These are phyloP conservation scores for Mucor sp. DNA, from an alignment of 371 early-diverging fungal species.

Conservation along the genomic window DNA sequence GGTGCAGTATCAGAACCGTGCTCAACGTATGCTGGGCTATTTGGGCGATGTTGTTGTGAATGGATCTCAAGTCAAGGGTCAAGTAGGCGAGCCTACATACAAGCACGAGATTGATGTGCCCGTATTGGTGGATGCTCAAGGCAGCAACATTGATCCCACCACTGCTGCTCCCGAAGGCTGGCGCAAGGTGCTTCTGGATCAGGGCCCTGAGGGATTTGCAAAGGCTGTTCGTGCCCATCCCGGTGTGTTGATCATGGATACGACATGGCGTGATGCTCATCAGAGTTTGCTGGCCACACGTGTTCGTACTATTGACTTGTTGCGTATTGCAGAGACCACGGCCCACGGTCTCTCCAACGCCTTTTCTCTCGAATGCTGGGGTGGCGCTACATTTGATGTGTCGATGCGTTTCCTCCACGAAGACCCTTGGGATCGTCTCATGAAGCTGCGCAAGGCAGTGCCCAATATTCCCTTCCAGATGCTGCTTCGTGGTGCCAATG, in stretches of 20 bases:
- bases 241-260: slow-evolving; percentile 90
- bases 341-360: slow-evolving; percentile 86
- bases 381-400: slow-evolving; percentile 96
- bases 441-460: slow-evolving; percentile 77
- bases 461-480: slow-evolving; percentile 98
- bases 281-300: slow-evolving; percentile 93
- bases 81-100: slow-evolving; percentile 67
- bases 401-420: slow-evolving; percentile 94
- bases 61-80: slow-evolving; percentile 91
- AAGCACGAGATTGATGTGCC: slow-evolving; percentile 68
- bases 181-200: slow-evolving; percentile 81
- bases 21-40: slow-evolving; percentile 85
- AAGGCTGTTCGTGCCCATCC: slow-evolving; percentile 86
- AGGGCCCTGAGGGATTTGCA: slow-evolving; percentile 90
- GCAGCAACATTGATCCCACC: slow-evolving; percentile 49
- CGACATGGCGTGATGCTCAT: slow-evolving; percentile 96
- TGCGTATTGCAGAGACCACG: slow-evolving; percentile 84
- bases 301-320: slow-evolving; percentile 83
- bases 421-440: slow-evolving; percentile 94
- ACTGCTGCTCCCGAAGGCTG: slow-evolving; percentile 77
- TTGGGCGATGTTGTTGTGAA: slow-evolving; percentile 92
- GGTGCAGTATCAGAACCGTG: slow-evolving; percentile 79
- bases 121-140: slow-evolving; percentile 44
- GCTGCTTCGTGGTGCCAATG: slow-evolving; percentile 96
- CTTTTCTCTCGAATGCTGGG: slow-evolving; percentile 92